Conservation (phyloP, 2,329 filamentous ascomycete species). For the Aspergillus japonicus region DNA sequence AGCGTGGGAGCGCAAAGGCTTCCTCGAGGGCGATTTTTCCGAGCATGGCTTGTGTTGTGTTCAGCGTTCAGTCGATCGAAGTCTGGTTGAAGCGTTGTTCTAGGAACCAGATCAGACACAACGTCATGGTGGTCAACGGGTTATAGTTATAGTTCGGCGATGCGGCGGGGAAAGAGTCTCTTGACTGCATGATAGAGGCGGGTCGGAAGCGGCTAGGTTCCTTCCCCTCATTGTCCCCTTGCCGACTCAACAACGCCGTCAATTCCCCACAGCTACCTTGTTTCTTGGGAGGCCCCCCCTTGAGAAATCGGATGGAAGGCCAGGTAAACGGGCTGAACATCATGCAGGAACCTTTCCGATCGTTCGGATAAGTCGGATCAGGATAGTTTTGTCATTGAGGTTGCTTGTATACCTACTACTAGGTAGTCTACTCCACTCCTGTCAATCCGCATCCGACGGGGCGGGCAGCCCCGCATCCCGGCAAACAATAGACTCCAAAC, state of each 20-base stretch:
- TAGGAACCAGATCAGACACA: neutral
- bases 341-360: neutral
- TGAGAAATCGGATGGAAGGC: neutral
- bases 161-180: no score
- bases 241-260: neutral
- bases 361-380: neutral
- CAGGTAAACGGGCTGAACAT: neutral
- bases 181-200: neutral
- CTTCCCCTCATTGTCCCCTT: slow-evolving; percentile 5
- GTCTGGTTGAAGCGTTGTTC: no score
- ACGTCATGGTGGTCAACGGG: neutral
- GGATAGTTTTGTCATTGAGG: neutral
- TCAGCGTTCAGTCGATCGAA: no score
- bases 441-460: neutral
- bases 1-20: slow-evolving; percentile 60
- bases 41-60: slow-evolving; percentile 44
- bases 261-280: neutral
- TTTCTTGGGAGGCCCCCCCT: neutral
- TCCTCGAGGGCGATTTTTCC: slow-evolving; percentile 64
- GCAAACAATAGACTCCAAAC: neutral
- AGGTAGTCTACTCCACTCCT: no score
- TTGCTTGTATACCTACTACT: no score
- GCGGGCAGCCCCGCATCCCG: slow-evolving; percentile 1
- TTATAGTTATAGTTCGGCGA: neutral
- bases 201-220: slow-evolving; percentile 7